Evolutionary conservation across 2,329 filamentous ascomycete species (phyloP).

Genomic region (Paecilomyces fulvus): DNA sequence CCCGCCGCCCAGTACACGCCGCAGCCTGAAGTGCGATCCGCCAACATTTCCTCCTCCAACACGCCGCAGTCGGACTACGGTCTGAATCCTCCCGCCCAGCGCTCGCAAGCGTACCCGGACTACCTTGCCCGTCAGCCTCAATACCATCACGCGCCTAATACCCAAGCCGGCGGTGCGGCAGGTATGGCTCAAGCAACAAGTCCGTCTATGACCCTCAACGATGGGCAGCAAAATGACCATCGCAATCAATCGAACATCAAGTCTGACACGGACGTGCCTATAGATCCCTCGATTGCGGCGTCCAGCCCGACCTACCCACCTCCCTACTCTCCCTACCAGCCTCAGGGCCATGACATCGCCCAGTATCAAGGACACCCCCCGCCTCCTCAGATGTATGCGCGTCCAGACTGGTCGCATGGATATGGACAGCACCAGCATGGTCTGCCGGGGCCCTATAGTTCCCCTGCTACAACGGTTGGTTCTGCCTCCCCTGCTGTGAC

Average conservation of each 20-base stretch:
- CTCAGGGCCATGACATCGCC: constrained; percentile 75
- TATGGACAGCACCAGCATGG: constrained; percentile 40
- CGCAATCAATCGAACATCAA: constrained; percentile 61
- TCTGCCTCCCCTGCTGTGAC: constrained; percentile 52
- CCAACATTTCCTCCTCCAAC: constrained; percentile 65
- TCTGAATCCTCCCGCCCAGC: constrained; percentile 64
- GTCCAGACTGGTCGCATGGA: constrained; percentile 38
- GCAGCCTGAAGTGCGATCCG: constrained; percentile 68
- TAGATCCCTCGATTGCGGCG: constrained; percentile 96
- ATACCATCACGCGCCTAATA: constrained; percentile 66
- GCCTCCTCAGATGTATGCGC: constrained; percentile 40
- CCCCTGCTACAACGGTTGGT: constrained; percentile 50
- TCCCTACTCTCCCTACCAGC: constrained; percentile 77
- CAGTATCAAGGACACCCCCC: constrained; percentile 51
- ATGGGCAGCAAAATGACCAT: constrained; percentile 66
- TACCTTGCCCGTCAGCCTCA: constrained; percentile 67
- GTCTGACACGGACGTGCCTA: constrained; percentile 95
- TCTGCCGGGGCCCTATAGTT: constrained; percentile 41
- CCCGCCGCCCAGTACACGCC: constrained; percentile 62
- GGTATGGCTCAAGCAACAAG: constrained; percentile 99
- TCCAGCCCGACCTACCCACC: constrained; percentile 87
- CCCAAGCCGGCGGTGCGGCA: constrained; percentile 65
- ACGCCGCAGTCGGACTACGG: constrained; percentile 87
- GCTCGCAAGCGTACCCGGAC: constrained; percentile 78
- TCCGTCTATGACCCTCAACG: constrained; percentile 84